These are phyloP conservation scores for Eucalyptus curtisii DNA, from an alignment of 345 rosid species.

Conservation along the genomic window DNA sequence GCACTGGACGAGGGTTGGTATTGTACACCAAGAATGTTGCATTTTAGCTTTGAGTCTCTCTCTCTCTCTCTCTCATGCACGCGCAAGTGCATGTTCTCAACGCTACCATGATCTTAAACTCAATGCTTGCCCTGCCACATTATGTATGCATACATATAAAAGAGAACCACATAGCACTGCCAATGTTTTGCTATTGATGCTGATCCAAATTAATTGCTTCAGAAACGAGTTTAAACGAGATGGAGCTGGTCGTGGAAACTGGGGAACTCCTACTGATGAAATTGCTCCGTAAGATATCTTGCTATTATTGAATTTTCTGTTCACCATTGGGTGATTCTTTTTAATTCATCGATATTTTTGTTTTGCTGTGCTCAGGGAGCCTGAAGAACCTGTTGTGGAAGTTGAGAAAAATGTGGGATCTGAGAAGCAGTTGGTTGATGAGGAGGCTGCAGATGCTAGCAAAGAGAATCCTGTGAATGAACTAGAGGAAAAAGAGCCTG, in stretches of 20 bases:
- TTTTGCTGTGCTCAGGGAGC: conserved; percentile 31
- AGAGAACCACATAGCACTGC: not conserved
- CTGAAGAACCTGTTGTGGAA: conserved; percentile 47
- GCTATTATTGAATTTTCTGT: not conserved
- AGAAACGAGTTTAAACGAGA: conserved; percentile 82
- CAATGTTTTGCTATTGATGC: not conserved
- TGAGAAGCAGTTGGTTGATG: conserved; percentile 58
- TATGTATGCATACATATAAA: not conserved
- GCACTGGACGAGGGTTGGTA: conserved; percentile 89
- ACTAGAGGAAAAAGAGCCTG: conserved; percentile 73
- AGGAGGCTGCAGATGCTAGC: conserved; percentile 49
- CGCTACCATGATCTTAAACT: not conserved
- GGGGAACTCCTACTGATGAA: conserved; percentile 87
- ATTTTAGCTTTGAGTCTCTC: not conserved
- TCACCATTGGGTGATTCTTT: not conserved
- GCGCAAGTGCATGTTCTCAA: not conserved
- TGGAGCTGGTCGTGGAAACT: conserved; percentile 89
- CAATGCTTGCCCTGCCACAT: not conserved
- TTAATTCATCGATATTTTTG: not conserved
- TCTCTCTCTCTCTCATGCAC: not conserved
- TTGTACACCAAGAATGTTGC: not conserved
- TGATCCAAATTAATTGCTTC: not conserved
- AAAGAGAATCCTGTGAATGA: conserved; percentile 44
- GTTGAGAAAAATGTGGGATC: conserved; percentile 30
- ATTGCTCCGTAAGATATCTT: conserved; percentile 42